phyloP scores from a whole-genome alignment of 2,329 filamentous ascomycete genomes.

The Plectosphaerella sp. region DNA sequence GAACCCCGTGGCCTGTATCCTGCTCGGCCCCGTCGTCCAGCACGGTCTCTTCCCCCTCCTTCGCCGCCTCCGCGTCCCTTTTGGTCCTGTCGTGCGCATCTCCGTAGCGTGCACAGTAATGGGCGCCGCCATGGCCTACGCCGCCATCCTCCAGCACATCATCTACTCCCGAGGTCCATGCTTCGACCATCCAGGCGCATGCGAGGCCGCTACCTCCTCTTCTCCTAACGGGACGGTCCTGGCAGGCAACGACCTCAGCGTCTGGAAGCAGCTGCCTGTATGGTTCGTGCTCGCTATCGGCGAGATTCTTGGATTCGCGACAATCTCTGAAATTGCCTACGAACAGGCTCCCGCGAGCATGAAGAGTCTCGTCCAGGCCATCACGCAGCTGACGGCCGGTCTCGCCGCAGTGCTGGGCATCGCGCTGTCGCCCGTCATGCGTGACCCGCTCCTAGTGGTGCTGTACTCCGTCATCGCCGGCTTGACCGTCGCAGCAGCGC shows the following conservation, averaged over 20 bases:
- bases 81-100: slow-evolving; percentile 62
- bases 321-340: slow-evolving; percentile 68
- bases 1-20: slow-evolving; percentile 47
- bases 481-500: background rate
- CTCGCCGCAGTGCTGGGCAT: slow-evolving; percentile 37
- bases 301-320: slow-evolving; percentile 63
- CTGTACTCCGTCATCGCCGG: slow-evolving; percentile 55
- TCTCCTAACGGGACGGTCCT: slow-evolving; percentile 21
- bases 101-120: slow-evolving; percentile 56
- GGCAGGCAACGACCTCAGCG: slow-evolving; percentile 40
- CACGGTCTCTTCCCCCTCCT: slow-evolving; percentile 45
- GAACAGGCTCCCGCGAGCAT: slow-evolving; percentile 68
- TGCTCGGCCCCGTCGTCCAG: slow-evolving; percentile 51
- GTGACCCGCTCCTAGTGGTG: slow-evolving; percentile 63
- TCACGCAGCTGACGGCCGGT: slow-evolving; percentile 58
- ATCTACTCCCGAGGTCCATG: slow-evolving; percentile 53
- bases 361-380: slow-evolving; percentile 56
- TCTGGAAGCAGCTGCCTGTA: slow-evolving; percentile 49
- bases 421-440: slow-evolving; percentile 56
- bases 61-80: slow-evolving; percentile 38
- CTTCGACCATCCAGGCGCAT: slow-evolving; percentile 37
- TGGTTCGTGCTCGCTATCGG: slow-evolving; percentile 53
- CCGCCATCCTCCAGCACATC: slow-evolving; percentile 53
- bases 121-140: slow-evolving; percentile 52
- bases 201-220: slow-evolving; percentile 20